Evolutionary conservation across 2,329 filamentous ascomycete genomes (phyloP).

Genomic region (Penicillium sclerotiorum): DNA sequence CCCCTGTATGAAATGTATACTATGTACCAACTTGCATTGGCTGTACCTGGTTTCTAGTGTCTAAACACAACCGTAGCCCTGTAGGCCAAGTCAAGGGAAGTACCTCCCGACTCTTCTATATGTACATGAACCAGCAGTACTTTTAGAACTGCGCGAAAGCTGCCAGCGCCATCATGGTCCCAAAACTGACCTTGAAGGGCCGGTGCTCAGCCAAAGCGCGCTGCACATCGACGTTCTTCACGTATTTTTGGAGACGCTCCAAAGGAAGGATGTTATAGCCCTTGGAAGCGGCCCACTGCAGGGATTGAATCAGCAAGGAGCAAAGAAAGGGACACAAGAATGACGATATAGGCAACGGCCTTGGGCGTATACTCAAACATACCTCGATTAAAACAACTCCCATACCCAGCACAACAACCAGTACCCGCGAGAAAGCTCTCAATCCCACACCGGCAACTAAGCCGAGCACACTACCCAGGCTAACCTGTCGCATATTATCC

Average conservation of each 20-base stretch:
- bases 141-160: constrained; percentile 48
- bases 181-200: constrained; percentile 52
- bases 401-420: constrained; percentile 48
- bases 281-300: constrained; percentile 49
- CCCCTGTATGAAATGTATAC: constrained; percentile 29
- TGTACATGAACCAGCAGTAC: background rate
- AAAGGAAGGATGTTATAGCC: constrained; percentile 50
- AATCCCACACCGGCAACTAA: constrained; percentile 47
- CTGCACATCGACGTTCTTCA: constrained; percentile 45
- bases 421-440: constrained; percentile 47
- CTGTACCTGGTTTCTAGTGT: background rate
- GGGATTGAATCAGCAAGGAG: background rate
- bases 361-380: no score
- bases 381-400: constrained; percentile 50
- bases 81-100: background rate
- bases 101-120: background rate
- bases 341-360: no score
- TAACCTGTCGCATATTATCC: constrained; percentile 47
- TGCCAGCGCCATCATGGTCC: constrained; percentile 47
- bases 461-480: constrained; percentile 49
- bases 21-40: constrained; percentile 15
- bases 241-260: constrained; percentile 43
- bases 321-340: background rate
- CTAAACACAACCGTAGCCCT: background rate
- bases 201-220: constrained; percentile 42